phyloP scores from a whole-genome alignment of 2,329 filamentous ascomycete species.

The Fusarium ramigenum region DNA sequence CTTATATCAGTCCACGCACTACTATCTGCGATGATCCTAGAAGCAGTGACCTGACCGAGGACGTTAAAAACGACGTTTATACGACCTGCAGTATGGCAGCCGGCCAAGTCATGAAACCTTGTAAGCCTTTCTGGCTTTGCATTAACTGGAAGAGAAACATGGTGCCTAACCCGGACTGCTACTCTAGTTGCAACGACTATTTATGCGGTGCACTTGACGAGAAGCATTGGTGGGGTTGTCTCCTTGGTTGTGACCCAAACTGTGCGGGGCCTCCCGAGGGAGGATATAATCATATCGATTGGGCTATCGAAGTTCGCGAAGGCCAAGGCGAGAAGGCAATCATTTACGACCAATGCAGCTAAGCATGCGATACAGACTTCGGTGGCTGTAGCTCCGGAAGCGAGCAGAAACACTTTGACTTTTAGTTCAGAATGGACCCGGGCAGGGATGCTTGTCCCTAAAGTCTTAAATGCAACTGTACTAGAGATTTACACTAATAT shows the following conservation, averaged over 20 bases:
- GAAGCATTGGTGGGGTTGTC: not conserved
- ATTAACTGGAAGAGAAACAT: not conserved
- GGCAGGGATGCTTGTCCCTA: not conserved
- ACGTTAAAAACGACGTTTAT: not conserved
- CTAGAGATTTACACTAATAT: too few species aligned
- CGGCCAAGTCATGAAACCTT: not conserved
- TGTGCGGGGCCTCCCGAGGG: not conserved
- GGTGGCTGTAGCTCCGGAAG: not conserved
- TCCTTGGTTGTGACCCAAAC: not conserved
- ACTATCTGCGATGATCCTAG: not conserved
- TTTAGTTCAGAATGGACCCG: not conserved
- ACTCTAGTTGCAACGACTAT: not conserved
- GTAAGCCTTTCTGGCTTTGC: not conserved
- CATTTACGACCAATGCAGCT: not conserved
- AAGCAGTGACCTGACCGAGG: not conserved
- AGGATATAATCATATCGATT: not conserved
- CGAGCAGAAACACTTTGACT: not conserved
- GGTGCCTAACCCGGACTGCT: not conserved
- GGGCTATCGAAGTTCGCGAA: not conserved
- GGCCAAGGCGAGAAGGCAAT: not conserved
- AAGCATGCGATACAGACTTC: not conserved
- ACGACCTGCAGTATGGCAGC: not conserved
- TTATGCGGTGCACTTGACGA: not conserved
- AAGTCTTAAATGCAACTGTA: not conserved
- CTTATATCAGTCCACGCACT: too few species aligned